Evolutionary conservation across 257 asterid genomes (phyloP).

Genomic region (Petunia secreta): DNA sequence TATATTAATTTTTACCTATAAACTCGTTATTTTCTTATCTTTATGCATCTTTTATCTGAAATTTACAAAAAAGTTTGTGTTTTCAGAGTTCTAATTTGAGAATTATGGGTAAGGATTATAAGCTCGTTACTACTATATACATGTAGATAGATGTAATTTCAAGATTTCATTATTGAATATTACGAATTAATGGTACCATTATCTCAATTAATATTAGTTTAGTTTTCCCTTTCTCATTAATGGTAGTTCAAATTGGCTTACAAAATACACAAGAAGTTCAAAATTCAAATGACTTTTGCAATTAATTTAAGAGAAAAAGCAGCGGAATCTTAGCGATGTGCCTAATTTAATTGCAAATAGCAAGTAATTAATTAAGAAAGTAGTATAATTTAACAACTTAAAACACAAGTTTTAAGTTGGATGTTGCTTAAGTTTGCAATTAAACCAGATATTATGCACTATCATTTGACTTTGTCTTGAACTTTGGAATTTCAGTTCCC

Average conservation of each 20-base stretch:
- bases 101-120: too few relatives aligned
- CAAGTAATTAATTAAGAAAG: constrained; percentile 30
- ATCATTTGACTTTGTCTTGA: constrained; percentile 25
- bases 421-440: constrained; percentile 31
- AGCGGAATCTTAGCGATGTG: constrained; percentile 9
- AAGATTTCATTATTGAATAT: too few relatives aligned
- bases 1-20: too few relatives aligned
- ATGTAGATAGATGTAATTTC: too few relatives aligned
- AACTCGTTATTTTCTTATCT: too few relatives aligned
- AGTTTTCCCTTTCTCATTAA: neutral
- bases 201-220: neutral
- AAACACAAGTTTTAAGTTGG: constrained; percentile 14
- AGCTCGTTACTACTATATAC: too few relatives aligned
- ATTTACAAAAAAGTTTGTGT: too few relatives aligned
- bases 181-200: neutral
- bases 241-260: neutral
- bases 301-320: neutral
- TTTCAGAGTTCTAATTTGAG: too few relatives aligned
- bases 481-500: constrained; percentile 16
- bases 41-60: too few relatives aligned
- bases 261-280: neutral
- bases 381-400: neutral
- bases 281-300: constrained; percentile 19
- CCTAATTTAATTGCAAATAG: neutral
- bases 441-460: constrained; percentile 15